These are phyloP conservation scores for Aspergillus bertholletiae DNA, from an alignment of 495 filamentous ascomycete species.

Conservation along the genomic window DNA sequence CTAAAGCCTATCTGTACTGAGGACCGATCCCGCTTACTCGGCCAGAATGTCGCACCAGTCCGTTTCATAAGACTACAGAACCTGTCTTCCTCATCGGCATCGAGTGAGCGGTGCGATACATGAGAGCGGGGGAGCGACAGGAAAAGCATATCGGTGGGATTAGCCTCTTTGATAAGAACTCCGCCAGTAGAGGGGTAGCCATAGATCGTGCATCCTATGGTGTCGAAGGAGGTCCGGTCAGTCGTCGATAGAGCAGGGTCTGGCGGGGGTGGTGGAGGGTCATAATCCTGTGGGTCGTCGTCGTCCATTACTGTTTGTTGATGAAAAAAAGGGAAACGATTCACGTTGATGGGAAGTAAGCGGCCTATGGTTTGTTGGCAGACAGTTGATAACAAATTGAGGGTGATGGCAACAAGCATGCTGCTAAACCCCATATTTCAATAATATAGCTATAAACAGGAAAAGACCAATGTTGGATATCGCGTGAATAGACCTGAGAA, in stretches of 20 bases:
- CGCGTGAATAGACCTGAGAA: neutral
- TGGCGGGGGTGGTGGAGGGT: neutral
- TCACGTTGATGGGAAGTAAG: constrained; percentile 4
- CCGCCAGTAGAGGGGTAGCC: too few relatives aligned
- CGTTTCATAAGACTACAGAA: too few relatives aligned
- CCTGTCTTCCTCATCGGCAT: too few relatives aligned
- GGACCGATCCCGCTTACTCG: too few relatives aligned
- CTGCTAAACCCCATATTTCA: constrained; percentile 5
- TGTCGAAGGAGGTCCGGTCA: too few relatives aligned
- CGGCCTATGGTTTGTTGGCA: constrained; percentile 4
- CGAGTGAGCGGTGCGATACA: too few relatives aligned
- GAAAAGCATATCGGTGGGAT: too few relatives aligned
- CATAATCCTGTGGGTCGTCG: neutral
- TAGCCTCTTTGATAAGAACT: too few relatives aligned
- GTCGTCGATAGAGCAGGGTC: neutral
- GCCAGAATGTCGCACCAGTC: too few relatives aligned
- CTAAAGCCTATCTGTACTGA: too few relatives aligned
- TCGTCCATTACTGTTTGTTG: constrained; percentile 12
- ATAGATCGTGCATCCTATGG: too few relatives aligned
- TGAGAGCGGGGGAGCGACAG: too few relatives aligned
- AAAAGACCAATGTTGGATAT: neutral
- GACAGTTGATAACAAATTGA: constrained; percentile 3
- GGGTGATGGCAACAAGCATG: neutral
- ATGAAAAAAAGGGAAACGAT: constrained; percentile 6
- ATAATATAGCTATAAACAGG: neutral